Evolutionary conservation across 2,329 filamentous ascomycete species (phyloP).

Genomic region (Ceratocystis destructans): DNA sequence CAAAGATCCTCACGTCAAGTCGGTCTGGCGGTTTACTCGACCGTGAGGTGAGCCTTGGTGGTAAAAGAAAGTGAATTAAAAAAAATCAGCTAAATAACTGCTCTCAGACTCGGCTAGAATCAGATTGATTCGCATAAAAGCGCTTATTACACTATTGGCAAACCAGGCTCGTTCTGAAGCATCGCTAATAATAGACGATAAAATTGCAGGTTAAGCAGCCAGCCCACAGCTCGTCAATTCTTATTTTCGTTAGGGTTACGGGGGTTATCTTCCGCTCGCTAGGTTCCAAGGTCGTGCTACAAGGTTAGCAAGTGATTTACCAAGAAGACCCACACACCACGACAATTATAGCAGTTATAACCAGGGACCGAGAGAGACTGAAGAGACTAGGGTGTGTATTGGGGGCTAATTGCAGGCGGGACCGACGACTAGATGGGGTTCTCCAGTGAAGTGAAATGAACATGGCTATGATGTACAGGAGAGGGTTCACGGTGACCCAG

Average conservation of each 20-base stretch:
- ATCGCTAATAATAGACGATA: constrained; percentile 2
- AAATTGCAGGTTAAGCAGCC: neutral
- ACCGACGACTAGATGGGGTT: neutral
- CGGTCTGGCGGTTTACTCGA: too few relatives aligned
- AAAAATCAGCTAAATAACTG: neutral
- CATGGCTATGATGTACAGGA: neutral
- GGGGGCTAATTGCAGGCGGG: neutral
- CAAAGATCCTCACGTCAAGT: neutral
- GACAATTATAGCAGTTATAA: neutral
- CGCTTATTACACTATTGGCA: neutral
- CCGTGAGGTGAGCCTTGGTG: neutral
- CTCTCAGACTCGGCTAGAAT: constrained; percentile 11
- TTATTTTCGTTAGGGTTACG: neutral
- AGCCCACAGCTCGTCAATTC: neutral
- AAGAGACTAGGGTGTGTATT: neutral
- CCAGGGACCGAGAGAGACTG: too few relatives aligned
- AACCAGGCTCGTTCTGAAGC: neutral
- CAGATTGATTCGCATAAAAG: constrained; percentile 3
- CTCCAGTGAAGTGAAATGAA: neutral
- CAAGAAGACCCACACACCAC: constrained; percentile 1
- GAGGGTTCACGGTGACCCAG: neutral
- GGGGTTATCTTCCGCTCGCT: accelerated
- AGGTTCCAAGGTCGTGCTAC: neutral
- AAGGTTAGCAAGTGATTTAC: neutral
- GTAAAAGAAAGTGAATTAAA: too few relatives aligned